Conservation (phyloP, 106 monocot species). For the Allium cepa region DNA sequence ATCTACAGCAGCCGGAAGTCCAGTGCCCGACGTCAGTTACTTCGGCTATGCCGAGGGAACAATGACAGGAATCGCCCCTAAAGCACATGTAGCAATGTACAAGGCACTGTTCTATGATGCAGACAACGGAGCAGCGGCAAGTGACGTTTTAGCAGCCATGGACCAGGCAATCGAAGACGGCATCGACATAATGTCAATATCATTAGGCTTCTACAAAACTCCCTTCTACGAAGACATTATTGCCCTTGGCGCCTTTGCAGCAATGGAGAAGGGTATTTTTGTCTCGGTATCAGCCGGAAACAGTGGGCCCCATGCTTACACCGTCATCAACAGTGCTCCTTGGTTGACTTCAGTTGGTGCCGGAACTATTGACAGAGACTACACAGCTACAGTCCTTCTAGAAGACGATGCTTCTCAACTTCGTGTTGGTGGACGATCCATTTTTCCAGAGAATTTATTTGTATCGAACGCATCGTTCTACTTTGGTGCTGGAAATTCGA, state of each 20-base stretch:
- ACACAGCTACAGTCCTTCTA: slow-evolving; percentile 18
- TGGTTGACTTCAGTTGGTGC: slow-evolving; percentile 37
- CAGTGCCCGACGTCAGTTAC: slow-evolving; percentile 17
- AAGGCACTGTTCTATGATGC: slow-evolving; percentile 20
- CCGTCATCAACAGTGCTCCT: slow-evolving; percentile 27
- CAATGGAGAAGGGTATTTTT: slow-evolving; percentile 36
- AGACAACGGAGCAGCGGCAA: slow-evolving; percentile 6
- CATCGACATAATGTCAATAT: slow-evolving; percentile 31
- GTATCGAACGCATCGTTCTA: slow-evolving; percentile 11
- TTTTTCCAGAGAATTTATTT: slow-evolving; percentile 10
- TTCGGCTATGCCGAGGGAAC: slow-evolving; percentile 39
- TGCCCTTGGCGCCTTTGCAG: slow-evolving; percentile 36
- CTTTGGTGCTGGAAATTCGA: slow-evolving; percentile 3
- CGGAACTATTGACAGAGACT: slow-evolving; percentile 28
- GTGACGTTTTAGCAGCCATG: slow-evolving; percentile 34
- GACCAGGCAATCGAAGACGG: slow-evolving; percentile 39
- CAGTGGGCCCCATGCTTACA: slow-evolving; percentile 11
- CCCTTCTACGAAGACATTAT: slow-evolving; percentile 15
- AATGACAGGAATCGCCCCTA: slow-evolving; percentile 51
- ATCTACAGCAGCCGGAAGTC: slow-evolving; percentile 48
- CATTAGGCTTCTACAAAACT: slow-evolving; percentile 6
- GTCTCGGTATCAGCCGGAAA: slow-evolving; percentile 26
- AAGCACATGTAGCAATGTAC: slow-evolving; percentile 50
- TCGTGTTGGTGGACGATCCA: slow-evolving; percentile 5
- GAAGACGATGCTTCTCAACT: slow-evolving; percentile 5